Percentiles rank a stretch among this genome's conserved stretches.
Conservation (phyloP, 2,329 filamentous ascomycete genomes). For the Berkeleyomyces basicola region DNA sequence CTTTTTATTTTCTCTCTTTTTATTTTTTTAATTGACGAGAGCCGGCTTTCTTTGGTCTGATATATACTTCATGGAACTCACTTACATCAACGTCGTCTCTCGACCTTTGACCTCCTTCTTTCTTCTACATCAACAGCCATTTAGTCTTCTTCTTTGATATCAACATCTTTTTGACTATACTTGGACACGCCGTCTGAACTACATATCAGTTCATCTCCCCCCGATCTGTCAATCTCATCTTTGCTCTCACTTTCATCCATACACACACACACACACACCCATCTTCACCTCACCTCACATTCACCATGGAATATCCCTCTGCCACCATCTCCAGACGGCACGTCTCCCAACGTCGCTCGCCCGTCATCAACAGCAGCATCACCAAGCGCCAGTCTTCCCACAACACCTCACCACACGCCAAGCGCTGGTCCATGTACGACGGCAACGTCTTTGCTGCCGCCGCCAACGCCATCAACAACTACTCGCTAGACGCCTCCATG, state of each 20-base stretch:
- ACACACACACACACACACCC: not conserved
- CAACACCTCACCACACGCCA: conserved; percentile 6
- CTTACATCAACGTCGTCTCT: conserved; percentile 1
- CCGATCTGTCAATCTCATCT: not conserved
- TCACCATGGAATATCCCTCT: conserved; percentile 9
- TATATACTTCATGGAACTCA: not conserved
- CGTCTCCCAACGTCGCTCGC: conserved; percentile 3
- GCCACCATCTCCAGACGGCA: conserved; percentile 5
- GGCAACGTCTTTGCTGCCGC: conserved; percentile 1
- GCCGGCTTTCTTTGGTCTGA: not conserved
- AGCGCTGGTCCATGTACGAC: conserved; percentile 12
- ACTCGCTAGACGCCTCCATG: not conserved
- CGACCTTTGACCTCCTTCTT: not conserved
- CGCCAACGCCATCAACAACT: not conserved
- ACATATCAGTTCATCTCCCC: not conserved
- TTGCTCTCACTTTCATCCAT: not conserved
- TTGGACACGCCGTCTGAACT: not conserved
- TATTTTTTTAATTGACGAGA: not conserved
- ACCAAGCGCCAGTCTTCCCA: conserved; percentile 5
- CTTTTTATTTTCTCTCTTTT: not conserved
- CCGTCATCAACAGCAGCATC: conserved; percentile 10
- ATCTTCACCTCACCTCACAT: not conserved
- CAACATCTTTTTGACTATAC: not conserved
- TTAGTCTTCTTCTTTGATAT: not conserved
- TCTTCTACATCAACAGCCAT: not conserved